These are phyloP conservation scores for Nitzschia sp. DNA, from an alignment of 108 stramenopile species.

Conservation along the genomic window DNA sequence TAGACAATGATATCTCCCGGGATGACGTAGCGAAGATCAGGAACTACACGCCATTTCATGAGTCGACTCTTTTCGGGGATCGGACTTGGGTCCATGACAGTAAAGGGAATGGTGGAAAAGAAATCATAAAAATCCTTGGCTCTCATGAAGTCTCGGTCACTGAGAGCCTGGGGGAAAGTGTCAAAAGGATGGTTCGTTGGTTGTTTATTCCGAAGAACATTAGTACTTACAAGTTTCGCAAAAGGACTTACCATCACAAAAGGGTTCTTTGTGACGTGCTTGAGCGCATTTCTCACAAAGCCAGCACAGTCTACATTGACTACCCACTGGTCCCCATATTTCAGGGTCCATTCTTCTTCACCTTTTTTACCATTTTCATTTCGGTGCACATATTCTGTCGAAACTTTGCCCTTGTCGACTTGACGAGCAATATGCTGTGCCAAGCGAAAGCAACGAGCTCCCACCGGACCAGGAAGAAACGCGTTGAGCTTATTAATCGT, in stretches of 20 bases:
- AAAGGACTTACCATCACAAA: constrained; percentile 18
- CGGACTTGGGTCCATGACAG: constrained; percentile 9
- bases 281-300: constrained; percentile 26
- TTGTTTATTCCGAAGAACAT: too few relatives aligned
- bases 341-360: constrained; percentile 16
- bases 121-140: constrained; percentile 40
- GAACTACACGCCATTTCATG: constrained; percentile 26
- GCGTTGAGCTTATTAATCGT: constrained; percentile 15
- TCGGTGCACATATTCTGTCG: constrained; percentile 25
- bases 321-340: constrained; percentile 9
- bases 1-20: constrained; percentile 34
- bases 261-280: constrained; percentile 25
- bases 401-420: constrained; percentile 22
- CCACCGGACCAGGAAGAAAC: constrained; percentile 35
- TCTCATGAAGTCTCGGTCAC: constrained; percentile 40
- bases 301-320: constrained; percentile 40
- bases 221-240: background rate
- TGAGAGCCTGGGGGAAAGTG: constrained; percentile 8
- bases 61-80: background rate
- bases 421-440: constrained; percentile 17
- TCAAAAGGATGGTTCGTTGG: too few relatives aligned
- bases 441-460: constrained; percentile 22
- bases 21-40: constrained; percentile 20
- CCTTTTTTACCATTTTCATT: constrained; percentile 17
- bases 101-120: constrained; percentile 13